Conservation (phyloP, 192 early-diverging fungal genomes). For the Coemansia sp. region DNA sequence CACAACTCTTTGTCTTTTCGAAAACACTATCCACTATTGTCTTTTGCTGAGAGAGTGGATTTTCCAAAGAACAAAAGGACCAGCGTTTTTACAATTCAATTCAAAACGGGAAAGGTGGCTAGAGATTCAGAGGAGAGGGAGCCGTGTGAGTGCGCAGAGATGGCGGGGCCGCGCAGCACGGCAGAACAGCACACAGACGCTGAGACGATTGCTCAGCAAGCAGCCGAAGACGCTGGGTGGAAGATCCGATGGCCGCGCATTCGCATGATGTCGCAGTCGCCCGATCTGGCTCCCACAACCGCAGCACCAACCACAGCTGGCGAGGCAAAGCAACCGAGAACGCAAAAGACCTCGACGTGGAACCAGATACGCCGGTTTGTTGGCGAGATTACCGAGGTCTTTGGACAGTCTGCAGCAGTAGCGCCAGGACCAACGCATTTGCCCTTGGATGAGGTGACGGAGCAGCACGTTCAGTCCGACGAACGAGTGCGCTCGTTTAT, state of each 20-base stretch:
- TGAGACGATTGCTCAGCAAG: constrained; percentile 34
- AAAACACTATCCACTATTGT: neutral
- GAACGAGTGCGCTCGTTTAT: constrained; percentile 6
- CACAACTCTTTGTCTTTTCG: too few species aligned
- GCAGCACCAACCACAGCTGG: neutral
- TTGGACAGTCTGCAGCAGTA: constrained; percentile 14
- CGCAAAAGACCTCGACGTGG: constrained; percentile 18
- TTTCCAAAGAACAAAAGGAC: constrained; percentile 2
- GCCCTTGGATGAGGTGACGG: constrained; percentile 1
- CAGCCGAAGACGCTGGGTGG: constrained; percentile 47
- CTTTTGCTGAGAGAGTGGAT: neutral
- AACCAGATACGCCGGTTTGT: constrained; percentile 26
- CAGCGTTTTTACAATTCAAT: neutral
- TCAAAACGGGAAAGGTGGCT: neutral
- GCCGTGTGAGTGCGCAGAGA: neutral
- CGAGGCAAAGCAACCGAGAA: neutral
- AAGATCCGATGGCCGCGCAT: constrained; percentile 42
- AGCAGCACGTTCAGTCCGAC: neutral
- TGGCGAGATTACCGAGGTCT: constrained; percentile 42
- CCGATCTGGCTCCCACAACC: constrained; percentile 21
- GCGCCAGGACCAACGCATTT: neutral
- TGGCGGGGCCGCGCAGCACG: neutral
- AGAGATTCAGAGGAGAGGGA: neutral
- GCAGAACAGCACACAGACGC: constrained; percentile 15
- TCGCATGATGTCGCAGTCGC: constrained; percentile 51